Base-by-base conservation (phyloP, 192 early-diverging fungal genomes). In the Dissophora globulifera region DNA sequence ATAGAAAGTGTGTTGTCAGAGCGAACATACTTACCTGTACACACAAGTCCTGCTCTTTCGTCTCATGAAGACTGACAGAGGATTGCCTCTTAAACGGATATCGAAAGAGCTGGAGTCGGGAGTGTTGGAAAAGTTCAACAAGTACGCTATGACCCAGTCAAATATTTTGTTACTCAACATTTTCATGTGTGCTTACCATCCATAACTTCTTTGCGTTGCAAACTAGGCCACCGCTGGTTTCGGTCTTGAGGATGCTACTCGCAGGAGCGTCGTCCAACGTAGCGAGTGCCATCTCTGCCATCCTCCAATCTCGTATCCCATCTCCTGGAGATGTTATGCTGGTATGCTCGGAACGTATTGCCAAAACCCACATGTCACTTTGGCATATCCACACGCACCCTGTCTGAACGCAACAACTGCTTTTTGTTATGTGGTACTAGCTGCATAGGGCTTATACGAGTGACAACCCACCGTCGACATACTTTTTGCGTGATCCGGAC, bases 311-410 rank as follows among this genome's bases (percentile, higher is more conserved):
- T 1, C 60, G 62, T 6, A 47, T 64, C 11, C 79, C 81, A 13
- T 84, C 85, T 12, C 85, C 87, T n/a, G 87, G 87, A 9, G 85
- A 88, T 66, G 62, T 88, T 1, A 79, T 87, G 48, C 58, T 61
- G 54, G 86, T 87, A 78, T 46, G 57, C 27, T 38, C 15, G 16
- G 25, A 23, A 2, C 1, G n/a, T n/a, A n/a, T 33, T 3, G 3
- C 13, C 8, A 3, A n/a, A 6, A 10, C 17, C 35, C 9, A n/a
- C 43, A 45, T 45, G 16, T 40, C 32, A 15, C 15, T 42, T 25
- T 50, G 50, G 20, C 27, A 11, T 47, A n/a, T 46, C 49, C 22
- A 13, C 22, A 26, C 35, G n/a, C n/a, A n/a, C n/a, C n/a, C 16
- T n/a, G 15, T 15, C 20, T 43, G 27, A 20, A 32, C 35, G n/a